A percentile compares a stretch with the other conserved stretches of the same genome.
Conservation (phyloP, 1,139 yeast species). For the Pichia sp. region DNA sequence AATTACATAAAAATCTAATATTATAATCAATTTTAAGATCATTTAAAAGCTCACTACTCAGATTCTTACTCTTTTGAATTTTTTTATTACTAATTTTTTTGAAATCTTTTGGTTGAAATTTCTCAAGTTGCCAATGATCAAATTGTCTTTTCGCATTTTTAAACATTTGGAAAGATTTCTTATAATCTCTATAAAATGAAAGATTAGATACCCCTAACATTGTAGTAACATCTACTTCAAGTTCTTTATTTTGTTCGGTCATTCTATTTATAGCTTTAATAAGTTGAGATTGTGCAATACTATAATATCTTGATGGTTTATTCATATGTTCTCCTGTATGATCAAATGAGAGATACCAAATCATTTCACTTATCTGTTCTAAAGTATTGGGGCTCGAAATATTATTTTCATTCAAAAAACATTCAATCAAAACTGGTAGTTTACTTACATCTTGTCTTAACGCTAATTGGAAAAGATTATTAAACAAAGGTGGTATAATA, state of each 20-base stretch:
- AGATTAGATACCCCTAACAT: constrained; percentile 25
- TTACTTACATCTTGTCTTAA: constrained; percentile 18
- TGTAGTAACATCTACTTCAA: constrained; percentile 21
- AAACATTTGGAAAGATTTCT: constrained; percentile 21
- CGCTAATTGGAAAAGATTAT: constrained; percentile 22
- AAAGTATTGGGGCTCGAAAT: constrained; percentile 12
- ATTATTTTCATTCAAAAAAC: constrained; percentile 15
- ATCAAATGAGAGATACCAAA: constrained; percentile 26
- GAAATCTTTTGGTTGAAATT: constrained; percentile 26
- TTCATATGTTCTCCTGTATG: constrained; percentile 21
- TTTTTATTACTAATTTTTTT: constrained; percentile 14
- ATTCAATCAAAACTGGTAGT: constrained; percentile 18
- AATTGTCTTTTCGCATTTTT: constrained; percentile 25
- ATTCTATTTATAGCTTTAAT: constrained; percentile 19
- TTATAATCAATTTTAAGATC: constrained; percentile 22
- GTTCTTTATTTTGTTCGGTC: constrained; percentile 11
- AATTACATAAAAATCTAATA: constrained; percentile 24
- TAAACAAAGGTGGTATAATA: constrained; percentile 23
- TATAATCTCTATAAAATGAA: constrained; percentile 18
- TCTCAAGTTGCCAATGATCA: constrained; percentile 27
- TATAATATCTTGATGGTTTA: constrained; percentile 19
- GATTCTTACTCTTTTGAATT: constrained; percentile 1
- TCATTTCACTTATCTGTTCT: constrained; percentile 23
- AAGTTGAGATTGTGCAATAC: constrained; percentile 21
- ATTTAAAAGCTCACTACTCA: constrained; percentile 2